Evolutionary conservation across 331 rosid genomes (phyloP).

Genomic region (Malus hybrid): DNA sequence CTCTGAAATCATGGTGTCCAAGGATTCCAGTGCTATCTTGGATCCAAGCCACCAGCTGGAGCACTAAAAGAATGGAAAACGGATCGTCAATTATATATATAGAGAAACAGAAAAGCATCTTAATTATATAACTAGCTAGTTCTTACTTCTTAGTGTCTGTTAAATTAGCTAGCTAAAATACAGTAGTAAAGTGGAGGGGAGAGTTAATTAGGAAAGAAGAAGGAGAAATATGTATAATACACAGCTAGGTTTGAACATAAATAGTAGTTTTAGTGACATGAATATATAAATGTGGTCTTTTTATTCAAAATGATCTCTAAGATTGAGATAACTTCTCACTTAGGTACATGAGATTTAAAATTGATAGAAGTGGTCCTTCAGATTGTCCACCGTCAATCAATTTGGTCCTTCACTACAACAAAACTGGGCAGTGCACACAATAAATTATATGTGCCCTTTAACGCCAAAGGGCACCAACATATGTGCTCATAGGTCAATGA

Average conservation of each 20-base stretch:
- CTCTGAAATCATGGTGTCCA: constrained; percentile 57
- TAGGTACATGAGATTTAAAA: too few species aligned
- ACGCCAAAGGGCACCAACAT: too few species aligned
- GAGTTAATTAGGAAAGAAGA: not conserved
- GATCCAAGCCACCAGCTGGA: constrained; percentile 7
- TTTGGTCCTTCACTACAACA: too few species aligned
- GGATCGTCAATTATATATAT: not conserved
- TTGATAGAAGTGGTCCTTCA: too few species aligned
- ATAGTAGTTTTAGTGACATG: not conserved
- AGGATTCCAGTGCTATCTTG: constrained; percentile 23
- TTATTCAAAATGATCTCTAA: rapidly evolving
- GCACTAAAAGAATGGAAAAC: not conserved
- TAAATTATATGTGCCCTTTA: too few species aligned
- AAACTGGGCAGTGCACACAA: too few species aligned
- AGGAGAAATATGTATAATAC: not conserved
- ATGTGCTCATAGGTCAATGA: too few species aligned
- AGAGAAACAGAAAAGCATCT: not conserved
- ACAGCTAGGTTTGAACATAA: constrained; percentile 3
- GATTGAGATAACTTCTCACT: too few species aligned
- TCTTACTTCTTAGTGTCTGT: not conserved
- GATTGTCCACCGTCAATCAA: too few species aligned
- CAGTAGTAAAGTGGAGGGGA: not conserved
- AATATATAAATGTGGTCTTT: not conserved
- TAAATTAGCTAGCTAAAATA: not conserved
- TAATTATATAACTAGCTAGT: not conserved